These are phyloP conservation scores for Candida pseudoviswanathii DNA, from an alignment of 1,139 yeast genomes.

Conservation along the genomic window DNA sequence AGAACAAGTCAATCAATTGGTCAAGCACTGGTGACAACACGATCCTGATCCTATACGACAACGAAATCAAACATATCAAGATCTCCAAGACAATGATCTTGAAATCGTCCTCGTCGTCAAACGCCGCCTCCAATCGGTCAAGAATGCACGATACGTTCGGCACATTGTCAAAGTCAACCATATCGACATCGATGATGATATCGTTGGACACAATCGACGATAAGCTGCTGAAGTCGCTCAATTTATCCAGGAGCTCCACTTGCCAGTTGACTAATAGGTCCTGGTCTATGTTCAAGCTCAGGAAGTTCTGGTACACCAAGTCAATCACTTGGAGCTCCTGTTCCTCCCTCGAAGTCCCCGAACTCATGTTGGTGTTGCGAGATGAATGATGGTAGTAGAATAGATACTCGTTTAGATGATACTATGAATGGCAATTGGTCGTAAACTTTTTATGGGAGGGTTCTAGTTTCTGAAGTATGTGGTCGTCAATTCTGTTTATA, in stretches of 20 bases:
- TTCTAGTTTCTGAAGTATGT: background rate
- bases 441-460: no score
- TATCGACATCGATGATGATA: slow-evolving; percentile 11
- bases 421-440: no score
- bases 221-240: slow-evolving; percentile 22
- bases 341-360: slow-evolving; percentile 10
- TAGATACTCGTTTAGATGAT: background rate
- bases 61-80: slow-evolving; percentile 21
- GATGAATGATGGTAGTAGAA: background rate
- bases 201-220: slow-evolving; percentile 24
- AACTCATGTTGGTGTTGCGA: slow-evolving; percentile 6
- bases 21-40: slow-evolving; percentile 14
- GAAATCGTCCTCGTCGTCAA: slow-evolving; percentile 32
- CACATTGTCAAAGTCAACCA: background rate
- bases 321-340: slow-evolving; percentile 17
- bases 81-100: slow-evolving; percentile 35
- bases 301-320: slow-evolving; percentile 26
- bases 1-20: slow-evolving; percentile 20
- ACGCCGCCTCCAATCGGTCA: slow-evolving; percentile 18
- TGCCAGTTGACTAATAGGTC: slow-evolving; percentile 40
- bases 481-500: background rate
- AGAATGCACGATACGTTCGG: background rate
- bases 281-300: slow-evolving; percentile 29
- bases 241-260: slow-evolving; percentile 32
- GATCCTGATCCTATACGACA: slow-evolving; percentile 29